These are phyloP conservation scores for Chaetoceros tenuissimus DNA, from an alignment of 108 stramenopile species.

Conservation along the genomic window DNA sequence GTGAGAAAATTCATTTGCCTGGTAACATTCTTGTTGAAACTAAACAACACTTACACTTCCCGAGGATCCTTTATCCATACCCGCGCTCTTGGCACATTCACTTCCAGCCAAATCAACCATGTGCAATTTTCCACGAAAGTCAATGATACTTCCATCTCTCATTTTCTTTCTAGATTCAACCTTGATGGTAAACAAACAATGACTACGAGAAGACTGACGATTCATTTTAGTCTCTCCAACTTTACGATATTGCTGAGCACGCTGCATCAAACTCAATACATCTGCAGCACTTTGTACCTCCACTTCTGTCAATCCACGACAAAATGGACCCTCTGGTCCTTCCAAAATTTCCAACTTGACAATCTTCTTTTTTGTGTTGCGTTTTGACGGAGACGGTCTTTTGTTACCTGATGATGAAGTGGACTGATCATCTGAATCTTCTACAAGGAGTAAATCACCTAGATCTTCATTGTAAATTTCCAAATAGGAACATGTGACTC, in stretches of 20 bases:
- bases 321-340: constrained; percentile 51
- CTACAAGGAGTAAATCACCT: constrained; percentile 66
- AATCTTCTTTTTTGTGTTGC: constrained; percentile 3
- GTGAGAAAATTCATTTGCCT: background rate
- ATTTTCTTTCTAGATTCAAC: constrained; percentile 45
- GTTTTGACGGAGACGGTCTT: background rate
- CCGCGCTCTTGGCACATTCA: constrained; percentile 37
- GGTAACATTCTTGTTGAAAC: too few species aligned
- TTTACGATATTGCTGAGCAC: constrained; percentile 76
- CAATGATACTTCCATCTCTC: constrained; percentile 61
- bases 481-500: constrained; percentile 71
- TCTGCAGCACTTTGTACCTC: constrained; percentile 60
- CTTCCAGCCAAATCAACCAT: constrained; percentile 89
- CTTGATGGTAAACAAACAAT: constrained; percentile 83
- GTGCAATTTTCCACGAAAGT: constrained; percentile 83
- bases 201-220: constrained; percentile 81
- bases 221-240: constrained; percentile 96
- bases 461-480: constrained; percentile 95
- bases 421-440: background rate
- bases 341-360: constrained; percentile 78
- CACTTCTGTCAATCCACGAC: constrained; percentile 75
- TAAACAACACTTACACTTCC: background rate
- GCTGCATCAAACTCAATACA: constrained; percentile 67
- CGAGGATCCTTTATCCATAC: constrained; percentile 19
- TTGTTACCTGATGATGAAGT: constrained; percentile 12